Evolutionary conservation across 768 basidiomycete species (phyloP), one percentile per base, ranked within the genome.

Genomic region (Sutorius australiensis): DNA sequence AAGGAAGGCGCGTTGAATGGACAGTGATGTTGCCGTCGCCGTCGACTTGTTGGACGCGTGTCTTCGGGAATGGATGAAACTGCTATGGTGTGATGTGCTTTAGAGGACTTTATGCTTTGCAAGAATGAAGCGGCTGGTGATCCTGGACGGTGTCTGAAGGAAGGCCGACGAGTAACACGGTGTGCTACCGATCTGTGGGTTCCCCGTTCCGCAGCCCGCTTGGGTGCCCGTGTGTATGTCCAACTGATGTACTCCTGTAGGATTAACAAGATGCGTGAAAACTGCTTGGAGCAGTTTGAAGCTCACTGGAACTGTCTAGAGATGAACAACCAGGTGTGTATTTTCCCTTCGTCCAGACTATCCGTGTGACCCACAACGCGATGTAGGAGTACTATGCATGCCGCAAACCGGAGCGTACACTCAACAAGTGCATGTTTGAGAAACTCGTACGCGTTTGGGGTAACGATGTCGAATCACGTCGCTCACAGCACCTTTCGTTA

Each of bases 41-140:
- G 48, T 28, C 16, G 19, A 38, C 31, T 30, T 33, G 49, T 21
- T 32, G 41, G 19, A 10, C 24, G 21, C 39, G 12, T n/a, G 13
- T 30, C 16, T 24, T 24, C 24, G 24, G 24, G 24, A 24, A 24
- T 24, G 24, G 24, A 24, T 24, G 24, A 24, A 24, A 24, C 24
- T 24, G 24, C 24, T 24, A 24, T 24, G 32, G 50, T 42, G 19
- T 14, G 12, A 28, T 6, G 33, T 44, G 50, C 50, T 49, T 46
- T 66, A 91, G 90, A 92, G 80, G 89, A 92, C 75, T 92, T 92
- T 64, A 95, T 98, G 92, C 87, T 98, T 48, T 99, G 97, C 81
- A 98, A 98, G 76, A 77, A 83, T 21, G 95, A 98, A 77, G 87
- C 81, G 65, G 80, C 87, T 54, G 55, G 61, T 28, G 87, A 95